Evolutionary conservation across 371 early-diverging fungal species (phyloP).

Genomic region (Mortierella sp.): DNA sequence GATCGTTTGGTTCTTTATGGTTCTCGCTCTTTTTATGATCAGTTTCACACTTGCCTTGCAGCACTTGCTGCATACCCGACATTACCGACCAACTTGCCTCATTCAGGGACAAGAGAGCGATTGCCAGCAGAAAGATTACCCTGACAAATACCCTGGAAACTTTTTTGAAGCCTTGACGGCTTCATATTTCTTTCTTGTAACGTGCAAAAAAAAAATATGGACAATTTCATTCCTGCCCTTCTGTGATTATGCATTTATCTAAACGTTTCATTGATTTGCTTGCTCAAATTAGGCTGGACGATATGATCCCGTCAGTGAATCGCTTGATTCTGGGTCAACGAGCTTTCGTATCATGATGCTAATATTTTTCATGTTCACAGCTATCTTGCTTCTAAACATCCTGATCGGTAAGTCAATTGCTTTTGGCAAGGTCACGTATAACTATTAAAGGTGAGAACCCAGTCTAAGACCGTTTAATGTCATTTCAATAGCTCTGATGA

Average conservation of each 20-base stretch:
- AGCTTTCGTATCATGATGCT: conserved; percentile 51
- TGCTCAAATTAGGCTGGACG: conserved; percentile 29
- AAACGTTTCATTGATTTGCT: neutral
- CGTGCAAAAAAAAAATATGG: neutral
- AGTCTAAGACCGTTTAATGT: neutral
- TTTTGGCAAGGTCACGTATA: no score
- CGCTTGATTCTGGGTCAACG: neutral
- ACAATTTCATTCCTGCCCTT: neutral
- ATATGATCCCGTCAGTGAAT: conserved; percentile 20
- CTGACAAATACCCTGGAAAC: conserved; percentile 8
- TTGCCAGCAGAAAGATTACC: neutral
- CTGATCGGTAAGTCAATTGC: conserved; percentile 31
- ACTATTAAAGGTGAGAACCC: neutral
- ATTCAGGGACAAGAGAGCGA: no score
- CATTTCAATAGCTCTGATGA: conserved; percentile 38
- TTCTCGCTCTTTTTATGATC: conserved; percentile 26
- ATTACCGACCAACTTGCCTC: neutral
- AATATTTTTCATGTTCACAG: conserved; percentile 43
- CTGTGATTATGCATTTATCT: no score
- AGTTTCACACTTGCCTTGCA: conserved; percentile 40
- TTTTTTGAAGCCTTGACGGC: conserved; percentile 20
- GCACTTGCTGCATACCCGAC: conserved; percentile 34
- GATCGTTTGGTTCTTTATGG: conserved; percentile 28
- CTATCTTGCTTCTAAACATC: conserved; percentile 41
- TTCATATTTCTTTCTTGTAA: conserved; percentile 45